A percentile compares a stretch with the other conserved stretches of the same genome.
Evolutionary conservation across 352 stramenopile genomes (phyloP).

Genomic region (Globisporangium nagaii): DNA sequence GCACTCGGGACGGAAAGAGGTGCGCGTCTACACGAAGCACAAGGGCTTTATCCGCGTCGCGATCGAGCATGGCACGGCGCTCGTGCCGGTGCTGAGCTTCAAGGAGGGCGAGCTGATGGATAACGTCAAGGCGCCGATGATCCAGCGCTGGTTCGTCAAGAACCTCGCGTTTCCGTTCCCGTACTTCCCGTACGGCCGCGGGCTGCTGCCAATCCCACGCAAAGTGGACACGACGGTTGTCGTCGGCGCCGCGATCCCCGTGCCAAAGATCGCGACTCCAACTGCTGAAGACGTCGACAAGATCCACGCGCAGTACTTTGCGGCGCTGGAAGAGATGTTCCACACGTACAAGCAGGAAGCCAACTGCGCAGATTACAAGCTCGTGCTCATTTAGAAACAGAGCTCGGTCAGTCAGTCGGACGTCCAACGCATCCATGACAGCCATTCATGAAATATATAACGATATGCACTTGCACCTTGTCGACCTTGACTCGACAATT

Average conservation of each 20-base stretch:
- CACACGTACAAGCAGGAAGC: slow-evolving; percentile 70
- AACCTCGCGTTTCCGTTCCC: slow-evolving; percentile 75
- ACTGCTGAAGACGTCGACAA: slow-evolving; percentile 51
- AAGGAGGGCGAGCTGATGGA: slow-evolving; percentile 80
- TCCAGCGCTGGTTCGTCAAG: slow-evolving; percentile 80
- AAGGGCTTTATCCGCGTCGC: slow-evolving; percentile 78
- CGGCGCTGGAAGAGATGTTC: slow-evolving; percentile 48
- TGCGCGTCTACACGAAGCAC: slow-evolving; percentile 72
- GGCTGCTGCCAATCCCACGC: slow-evolving; percentile 60
- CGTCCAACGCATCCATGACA: background rate
- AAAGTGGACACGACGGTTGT: slow-evolving; percentile 57
- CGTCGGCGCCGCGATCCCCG: slow-evolving; percentile 51
- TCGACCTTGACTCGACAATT: too few species aligned
- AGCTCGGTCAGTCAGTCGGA: background rate
- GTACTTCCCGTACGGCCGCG: slow-evolving; percentile 70
- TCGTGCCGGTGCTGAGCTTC: slow-evolving; percentile 79
- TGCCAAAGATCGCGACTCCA: slow-evolving; percentile 39
- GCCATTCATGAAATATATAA: background rate
- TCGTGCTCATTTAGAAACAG: slow-evolving; percentile 46
- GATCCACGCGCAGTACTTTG: slow-evolving; percentile 65
- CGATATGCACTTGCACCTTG: background rate
- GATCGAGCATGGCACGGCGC: slow-evolving; percentile 62
- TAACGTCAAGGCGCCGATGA: slow-evolving; percentile 61
- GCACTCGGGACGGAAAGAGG: slow-evolving; percentile 44
- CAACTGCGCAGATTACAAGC: slow-evolving; percentile 62